Base-by-base conservation (phyloP, 768 basidiomycete species). In the Rhizopogon roseolus region DNA sequence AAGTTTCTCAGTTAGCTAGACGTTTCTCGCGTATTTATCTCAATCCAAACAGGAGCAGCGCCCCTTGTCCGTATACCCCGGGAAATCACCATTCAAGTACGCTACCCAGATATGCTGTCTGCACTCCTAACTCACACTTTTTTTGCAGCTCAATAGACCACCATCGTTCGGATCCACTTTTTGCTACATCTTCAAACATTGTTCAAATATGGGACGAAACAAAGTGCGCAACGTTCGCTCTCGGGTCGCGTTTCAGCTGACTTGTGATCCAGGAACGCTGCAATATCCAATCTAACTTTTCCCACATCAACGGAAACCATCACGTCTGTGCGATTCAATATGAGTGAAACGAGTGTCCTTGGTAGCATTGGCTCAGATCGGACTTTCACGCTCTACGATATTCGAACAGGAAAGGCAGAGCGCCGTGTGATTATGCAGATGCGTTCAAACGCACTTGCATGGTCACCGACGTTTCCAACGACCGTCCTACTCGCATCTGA, bases 191-290 rank as follows among this genome's bases (percentile, higher is more conserved):
- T 2, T 96, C 93, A 0, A 92, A 88, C 61, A 80, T 82, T 45
- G 94, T 99, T 6, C 96, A 98, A 67, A 80, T 99, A 60, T 99
- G 97, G 97, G 97, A 99, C 61, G 93, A 98, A 70, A 95, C 88
- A 37, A 93, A 93, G 90, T 93, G 52, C n/a, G 84, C 1, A 45
- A 36, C 14, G 2, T 59, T 9, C 34, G 40, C 42, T 41, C 40
- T 14, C 8, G 39, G 10, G 11, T 52, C 29, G 40, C 45, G 36
- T 42, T 39, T 56, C 49, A 56, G 27, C 25, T 41, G 41, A 54
- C 14, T 48, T 54, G 28, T 3, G 17, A 53, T 28, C 3, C 54
- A 93, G 91, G 76, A 92, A 85, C 52, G 82, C 90, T 2, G 85
- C 93, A 10, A 74, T 97, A 44, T 91, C 90, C 16, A 90, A 93